Evolutionary conservation across 495 filamentous ascomycete species (phyloP).

Genomic region (Trypethelium eluteriae): DNA sequence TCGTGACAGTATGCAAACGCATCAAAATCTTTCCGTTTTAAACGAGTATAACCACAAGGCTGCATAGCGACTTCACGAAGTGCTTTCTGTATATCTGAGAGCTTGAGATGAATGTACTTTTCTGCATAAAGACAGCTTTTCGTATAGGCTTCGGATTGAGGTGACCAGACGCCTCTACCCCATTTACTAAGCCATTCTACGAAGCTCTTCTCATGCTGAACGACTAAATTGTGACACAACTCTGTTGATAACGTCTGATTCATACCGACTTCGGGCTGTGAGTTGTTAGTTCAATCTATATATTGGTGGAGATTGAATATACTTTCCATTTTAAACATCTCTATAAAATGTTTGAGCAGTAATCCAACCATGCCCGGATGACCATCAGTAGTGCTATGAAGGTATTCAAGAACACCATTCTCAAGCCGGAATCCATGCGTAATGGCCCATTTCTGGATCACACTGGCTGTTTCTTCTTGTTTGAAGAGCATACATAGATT

Average conservation of each 20-base stretch:
- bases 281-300: slow-evolving; percentile 2
- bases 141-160: not conserved
- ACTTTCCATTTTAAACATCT: not conserved
- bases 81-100: not conserved
- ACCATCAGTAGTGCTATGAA: slow-evolving; percentile 16
- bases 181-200: not conserved
- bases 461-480: not conserved
- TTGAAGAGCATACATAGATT: not conserved
- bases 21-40: not conserved
- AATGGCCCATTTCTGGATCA: slow-evolving; percentile 1
- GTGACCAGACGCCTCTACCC: slow-evolving; percentile 2
- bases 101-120: not conserved
- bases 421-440: not conserved
- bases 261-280: not conserved
- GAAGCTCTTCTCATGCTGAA: not conserved
- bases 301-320: not conserved
- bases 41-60: not conserved
- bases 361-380: slow-evolving; percentile 17
- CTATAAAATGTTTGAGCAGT: slow-evolving; percentile 6
- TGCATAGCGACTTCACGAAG: not conserved
- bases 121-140: not conserved
- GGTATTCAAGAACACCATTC: slow-evolving; percentile 7
- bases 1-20: slow-evolving; percentile 17
- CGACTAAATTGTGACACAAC: not conserved
- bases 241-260: not conserved